Base-by-base conservation (phyloP, 129 eudicot species). In the Flaveria brownii region DNA sequence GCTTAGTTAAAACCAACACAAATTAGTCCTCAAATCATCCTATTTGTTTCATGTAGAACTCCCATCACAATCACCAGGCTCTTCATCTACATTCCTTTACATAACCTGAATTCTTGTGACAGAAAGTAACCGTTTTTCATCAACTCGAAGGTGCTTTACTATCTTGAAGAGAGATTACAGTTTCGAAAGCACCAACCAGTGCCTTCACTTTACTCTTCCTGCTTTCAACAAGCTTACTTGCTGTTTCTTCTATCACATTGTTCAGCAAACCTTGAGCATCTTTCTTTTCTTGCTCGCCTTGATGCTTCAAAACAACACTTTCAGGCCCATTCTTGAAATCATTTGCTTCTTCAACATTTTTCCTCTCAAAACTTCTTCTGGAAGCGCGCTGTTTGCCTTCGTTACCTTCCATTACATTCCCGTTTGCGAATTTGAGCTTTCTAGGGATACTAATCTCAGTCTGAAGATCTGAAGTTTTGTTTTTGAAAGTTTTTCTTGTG, bases 101-200 rank as follows among this genome's bases (percentile, higher is more conserved):
- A 71, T 61, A 71, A 71, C 72, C 77, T 1, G 77, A 47, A n/a
- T 78, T 43, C 43, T 61, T 46, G 77, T 71, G 72, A 78, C 57
- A 13, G 76, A 70, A 45, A 28, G 12, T 26, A 43, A 14, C 39
- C 25, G 5, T 9, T 2, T 22, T 42, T 45, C 43, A 18, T 52
- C 57, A 56, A 47, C 73, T 54, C 17, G 84, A 56, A 26, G 77
- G 47, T 16, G 86, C 85, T 84, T 84, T 87, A 55, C 80, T 79
- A 50, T 89, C 97, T 83, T 94, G 97, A 47, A 87, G 92, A 55
- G 93, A 91, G 72, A 94, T 91, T 25, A 94, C 97, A 6, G 97
- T 87, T 84, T 94, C 99, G 15, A 94, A 94, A 83, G 99, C 99
- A 43, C 99, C 96, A 80, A 94, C 99, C 87, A 94, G 85, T 4